Percentiles rank a stretch among this genome's conserved stretches.
phyloP scores from a whole-genome alignment of 2,329 filamentous ascomycete species.

The Pestalotiopsis sp. region DNA sequence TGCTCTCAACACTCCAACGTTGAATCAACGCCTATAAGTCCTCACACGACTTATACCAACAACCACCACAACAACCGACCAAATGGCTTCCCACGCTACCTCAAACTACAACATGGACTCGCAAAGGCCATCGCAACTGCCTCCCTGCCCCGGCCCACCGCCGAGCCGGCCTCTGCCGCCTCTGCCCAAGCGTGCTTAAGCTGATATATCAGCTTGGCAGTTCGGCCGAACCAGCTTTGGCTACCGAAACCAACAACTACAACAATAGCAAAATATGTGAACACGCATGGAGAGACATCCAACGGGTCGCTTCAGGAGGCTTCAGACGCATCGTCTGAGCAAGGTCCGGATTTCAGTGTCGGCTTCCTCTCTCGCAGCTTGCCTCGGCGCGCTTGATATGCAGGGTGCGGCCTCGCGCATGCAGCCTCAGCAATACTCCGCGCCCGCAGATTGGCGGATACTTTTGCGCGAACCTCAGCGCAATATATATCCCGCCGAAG shows the following conservation, averaged over 20 bases:
- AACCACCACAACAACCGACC: constrained; percentile 8
- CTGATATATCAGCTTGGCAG: constrained; percentile 11
- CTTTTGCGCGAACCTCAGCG: constrained; percentile 9
- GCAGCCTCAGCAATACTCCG: constrained; percentile 7
- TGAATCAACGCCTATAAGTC: neutral
- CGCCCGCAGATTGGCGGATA: constrained; percentile 2
- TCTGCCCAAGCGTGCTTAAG: constrained; percentile 61
- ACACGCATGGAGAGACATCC: constrained; percentile 4
- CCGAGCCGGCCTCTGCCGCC: constrained; percentile 63
- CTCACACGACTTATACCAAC: constrained; percentile 1
- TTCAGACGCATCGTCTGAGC: constrained; percentile 11
- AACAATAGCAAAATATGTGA: constrained; percentile 8
- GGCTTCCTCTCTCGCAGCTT: neutral
- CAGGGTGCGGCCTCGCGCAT: constrained; percentile 7
- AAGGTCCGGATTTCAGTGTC: constrained; percentile 20
- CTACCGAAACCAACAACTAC: neutral
- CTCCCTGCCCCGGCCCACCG: constrained; percentile 66
- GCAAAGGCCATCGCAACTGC: constrained; percentile 64
- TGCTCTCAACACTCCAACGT: neutral
- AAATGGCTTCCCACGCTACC: constrained; percentile 10
- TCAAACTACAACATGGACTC: constrained; percentile 49
- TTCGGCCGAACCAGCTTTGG: neutral
- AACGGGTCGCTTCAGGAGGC: neutral
- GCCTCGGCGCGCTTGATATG: neutral
- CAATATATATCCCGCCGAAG: neutral